phyloP scores from a whole-genome alignment of 225 moss, liverwort and hornwort species.

The Bryoerythrophyllum caledonicum region DNA sequence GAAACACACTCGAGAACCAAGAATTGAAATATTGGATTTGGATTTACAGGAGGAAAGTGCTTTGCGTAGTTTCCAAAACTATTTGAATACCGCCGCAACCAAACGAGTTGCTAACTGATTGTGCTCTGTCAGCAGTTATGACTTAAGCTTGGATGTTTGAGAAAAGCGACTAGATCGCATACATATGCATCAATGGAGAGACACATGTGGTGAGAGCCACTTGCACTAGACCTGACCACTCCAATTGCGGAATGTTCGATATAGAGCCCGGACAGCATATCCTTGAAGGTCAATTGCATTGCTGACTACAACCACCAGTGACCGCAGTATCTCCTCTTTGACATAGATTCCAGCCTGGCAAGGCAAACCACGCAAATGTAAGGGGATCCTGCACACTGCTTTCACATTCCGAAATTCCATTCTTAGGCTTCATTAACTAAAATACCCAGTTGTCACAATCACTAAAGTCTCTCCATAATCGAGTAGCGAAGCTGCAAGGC shows the following conservation, averaged over 20 bases:
- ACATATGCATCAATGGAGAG: too few relatives aligned
- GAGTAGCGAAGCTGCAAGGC: too few relatives aligned
- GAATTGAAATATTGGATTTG: not conserved
- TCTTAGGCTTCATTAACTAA: too few relatives aligned
- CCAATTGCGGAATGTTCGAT: conserved; percentile 69
- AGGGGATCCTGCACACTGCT: conserved; percentile 2
- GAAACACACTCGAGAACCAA: not conserved
- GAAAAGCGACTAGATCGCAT: too few relatives aligned
- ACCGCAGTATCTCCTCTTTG: conserved; percentile 66
- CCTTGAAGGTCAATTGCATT: conserved; percentile 85
- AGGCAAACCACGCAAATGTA: conserved; percentile 15
- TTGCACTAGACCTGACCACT: conserved; percentile 67
- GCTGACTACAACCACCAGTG: conserved; percentile 70
- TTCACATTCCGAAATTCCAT: too few relatives aligned
- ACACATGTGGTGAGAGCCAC: conserved; percentile 9
- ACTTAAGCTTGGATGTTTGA: too few relatives aligned
- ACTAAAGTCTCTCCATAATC: too few relatives aligned
- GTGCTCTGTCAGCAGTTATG: not conserved
- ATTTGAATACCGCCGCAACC: too few relatives aligned
- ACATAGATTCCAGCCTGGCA: conserved; percentile 74
- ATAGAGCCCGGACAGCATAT: conserved; percentile 71
- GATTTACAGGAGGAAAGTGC: not conserved
- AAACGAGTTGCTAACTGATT: too few relatives aligned
- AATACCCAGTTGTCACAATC: too few relatives aligned
- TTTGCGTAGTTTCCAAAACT: too few relatives aligned